A percentile compares a stretch with the other conserved stretches of the same genome.
These are phyloP conservation scores for Leucocoprinus leucothites DNA, from an alignment of 768 basidiomycete genomes.

Conservation along the genomic window DNA sequence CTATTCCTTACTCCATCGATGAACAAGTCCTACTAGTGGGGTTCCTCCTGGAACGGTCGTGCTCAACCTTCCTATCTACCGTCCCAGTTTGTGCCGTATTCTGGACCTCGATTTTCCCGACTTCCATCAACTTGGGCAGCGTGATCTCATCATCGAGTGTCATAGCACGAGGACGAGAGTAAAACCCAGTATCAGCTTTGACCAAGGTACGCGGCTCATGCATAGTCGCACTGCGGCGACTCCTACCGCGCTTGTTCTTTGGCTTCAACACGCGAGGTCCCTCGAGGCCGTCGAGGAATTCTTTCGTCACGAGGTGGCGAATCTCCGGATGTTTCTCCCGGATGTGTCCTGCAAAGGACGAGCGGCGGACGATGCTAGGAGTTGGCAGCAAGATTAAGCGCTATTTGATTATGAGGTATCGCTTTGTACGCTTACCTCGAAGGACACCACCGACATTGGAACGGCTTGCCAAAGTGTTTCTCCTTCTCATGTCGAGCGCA, in stretches of 20 bases:
- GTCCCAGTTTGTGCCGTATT: too few species aligned
- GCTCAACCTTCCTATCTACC: background rate
- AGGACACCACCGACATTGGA: slow-evolving; percentile 47
- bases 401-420: background rate
- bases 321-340: slow-evolving; percentile 37
- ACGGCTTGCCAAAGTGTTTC: slow-evolving; percentile 44
- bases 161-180: background rate
- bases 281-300: slow-evolving; percentile 26
- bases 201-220: background rate
- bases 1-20: background rate
- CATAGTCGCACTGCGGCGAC: background rate
- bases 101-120: background rate
- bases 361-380: slow-evolving; percentile 60
- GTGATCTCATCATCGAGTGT: background rate
- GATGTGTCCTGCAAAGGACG: slow-evolving; percentile 54
- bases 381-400: slow-evolving; percentile 4
- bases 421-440: slow-evolving; percentile 36
- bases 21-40: background rate
- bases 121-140: background rate
- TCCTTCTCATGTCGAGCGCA: slow-evolving; percentile 63
- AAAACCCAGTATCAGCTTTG: background rate
- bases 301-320: slow-evolving; percentile 21
- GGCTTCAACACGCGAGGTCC: slow-evolving; percentile 20
- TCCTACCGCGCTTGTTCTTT: slow-evolving; percentile 14
- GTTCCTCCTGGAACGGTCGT: background rate